Evolutionary conservation across 805 yeast genomes (phyloP).

Genomic region (Candida tibetensis): DNA sequence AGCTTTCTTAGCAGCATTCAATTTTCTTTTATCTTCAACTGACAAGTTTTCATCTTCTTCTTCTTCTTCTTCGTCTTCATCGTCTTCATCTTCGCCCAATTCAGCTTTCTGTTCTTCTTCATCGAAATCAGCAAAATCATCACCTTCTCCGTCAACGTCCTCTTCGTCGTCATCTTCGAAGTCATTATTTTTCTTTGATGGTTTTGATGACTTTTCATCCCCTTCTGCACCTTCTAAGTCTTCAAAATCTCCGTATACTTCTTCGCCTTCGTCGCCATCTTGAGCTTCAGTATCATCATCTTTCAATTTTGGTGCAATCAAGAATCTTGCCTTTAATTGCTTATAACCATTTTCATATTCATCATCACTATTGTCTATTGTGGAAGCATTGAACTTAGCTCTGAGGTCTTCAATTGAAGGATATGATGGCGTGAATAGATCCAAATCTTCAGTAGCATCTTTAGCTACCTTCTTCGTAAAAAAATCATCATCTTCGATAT

Average conservation of each 20-base stretch:
- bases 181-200: conserved; percentile 27
- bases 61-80: conserved; percentile 41
- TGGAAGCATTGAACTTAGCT: conserved; percentile 42
- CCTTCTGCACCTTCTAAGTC: conserved; percentile 33
- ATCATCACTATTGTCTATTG: conserved; percentile 26
- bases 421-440: conserved; percentile 34
- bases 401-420: conserved; percentile 44
- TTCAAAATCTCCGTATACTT: conserved; percentile 39
- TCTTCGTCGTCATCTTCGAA: conserved; percentile 34
- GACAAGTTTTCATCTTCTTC: conserved; percentile 46
- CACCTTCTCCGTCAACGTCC: conserved; percentile 17
- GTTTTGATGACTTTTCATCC: conserved; percentile 11
- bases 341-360: conserved; percentile 43
- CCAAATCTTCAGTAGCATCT: conserved; percentile 31
- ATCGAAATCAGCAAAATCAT: conserved; percentile 56
- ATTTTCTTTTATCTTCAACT: conserved; percentile 70
- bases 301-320: conserved; percentile 49
- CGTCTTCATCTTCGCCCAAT: conserved; percentile 34
- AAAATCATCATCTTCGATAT: conserved; percentile 47
- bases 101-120: conserved; percentile 45
- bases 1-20: conserved; percentile 87
- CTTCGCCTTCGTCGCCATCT: conserved; percentile 32
- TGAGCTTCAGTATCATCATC: conserved; percentile 27
- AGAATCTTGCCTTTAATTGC: conserved; percentile 46
- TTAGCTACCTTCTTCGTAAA: conserved; percentile 46